Base-by-base conservation (phyloP, 257 asterid species). In the Linderniella brevidens region DNA sequence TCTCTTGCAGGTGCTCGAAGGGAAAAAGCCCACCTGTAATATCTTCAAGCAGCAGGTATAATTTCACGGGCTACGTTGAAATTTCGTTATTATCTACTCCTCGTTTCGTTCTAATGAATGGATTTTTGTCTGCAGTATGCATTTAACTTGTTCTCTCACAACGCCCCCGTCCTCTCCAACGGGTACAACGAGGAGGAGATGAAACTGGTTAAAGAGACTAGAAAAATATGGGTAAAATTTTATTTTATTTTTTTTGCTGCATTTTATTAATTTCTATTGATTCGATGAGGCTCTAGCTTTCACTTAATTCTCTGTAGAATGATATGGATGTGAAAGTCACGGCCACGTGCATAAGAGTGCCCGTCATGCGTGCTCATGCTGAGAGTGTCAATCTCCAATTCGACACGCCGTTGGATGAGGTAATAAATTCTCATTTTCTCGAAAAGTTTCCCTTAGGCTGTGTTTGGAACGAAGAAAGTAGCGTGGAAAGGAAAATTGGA, bases 311-410 rank as follows among this genome's bases (percentile, higher is more conserved):
- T 15, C 62, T 72, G 60, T 69, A 86, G 97, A 79, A 68, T 60
- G 63, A 75, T 69, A 64, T 45, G 63, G 54, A 55, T 53, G 83
- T 87, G 49, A 87, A 79, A 64, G 97, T 87, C 41, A 82, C 95
- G 25, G 97, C 97, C 42, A 87, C 97, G 37, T 87, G 97, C 60
- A 87, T 83, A 57, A 72, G 97, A 72, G 95, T 87, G 38, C 95
- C 97, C 15, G 95, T 87, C 59, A 77, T 87, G 97, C 97, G 95
- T 61, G 97, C 97, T 35, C 97, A 87, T 72, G 97, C 97, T 44
- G 95, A 87, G 80, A 79, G 95, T 48, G 75, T 87, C 51, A 87
- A 87, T 72, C 93, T 87, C 69, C 93, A 87, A 59, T 87, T 87
- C 29, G 92, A 77, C 72, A 79, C 77, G 13, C 92, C 97, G 37